Evolutionary conservation across 106 monocot genomes (phyloP).

Genomic region (Triglochin maritima): DNA sequence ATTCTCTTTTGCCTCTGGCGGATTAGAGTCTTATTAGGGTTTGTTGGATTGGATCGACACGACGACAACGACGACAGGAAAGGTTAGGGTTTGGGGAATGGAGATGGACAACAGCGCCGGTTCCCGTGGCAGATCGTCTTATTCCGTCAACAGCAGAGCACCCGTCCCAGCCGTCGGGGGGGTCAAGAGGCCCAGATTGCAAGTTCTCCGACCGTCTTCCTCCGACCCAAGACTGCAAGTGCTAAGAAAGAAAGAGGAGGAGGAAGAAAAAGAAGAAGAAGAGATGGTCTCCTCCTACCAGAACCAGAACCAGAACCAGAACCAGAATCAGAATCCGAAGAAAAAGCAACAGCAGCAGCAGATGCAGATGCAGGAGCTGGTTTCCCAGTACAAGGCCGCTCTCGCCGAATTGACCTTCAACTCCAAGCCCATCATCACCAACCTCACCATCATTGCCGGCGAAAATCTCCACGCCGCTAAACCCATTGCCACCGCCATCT

Average conservation of each 20-base stretch:
- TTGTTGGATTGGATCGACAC: too few relatives aligned
- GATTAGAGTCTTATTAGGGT: too few relatives aligned
- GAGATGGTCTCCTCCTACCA: neutral
- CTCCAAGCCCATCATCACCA: slow-evolving; percentile 96
- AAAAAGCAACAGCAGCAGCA: neutral
- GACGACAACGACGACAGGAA: too few relatives aligned
- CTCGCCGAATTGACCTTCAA: slow-evolving; percentile 93
- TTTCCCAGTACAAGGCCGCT: slow-evolving; percentile 71
- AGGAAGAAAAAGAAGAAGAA: too few relatives aligned
- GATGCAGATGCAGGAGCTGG: slow-evolving; percentile 52
- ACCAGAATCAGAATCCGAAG: neutral
- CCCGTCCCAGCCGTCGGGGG: neutral
- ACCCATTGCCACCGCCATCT: slow-evolving; percentile 60
- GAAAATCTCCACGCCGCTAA: slow-evolving; percentile 84
- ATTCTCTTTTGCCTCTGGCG: too few relatives aligned
- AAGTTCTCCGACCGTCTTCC: neutral
- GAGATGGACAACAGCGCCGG: too few relatives aligned
- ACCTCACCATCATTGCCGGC: slow-evolving; percentile 94
- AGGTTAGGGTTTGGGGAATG: too few relatives aligned
- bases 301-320: neutral
- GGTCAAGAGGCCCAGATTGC: slow-evolving; percentile 5
- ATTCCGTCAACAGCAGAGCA: neutral
- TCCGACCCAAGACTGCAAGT: neutral
- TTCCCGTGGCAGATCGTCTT: too few relatives aligned
- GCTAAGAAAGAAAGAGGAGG: neutral